Evolutionary conservation across 106 monocot genomes (phyloP).

Genomic region (Alisma plantagoaquatica): DNA sequence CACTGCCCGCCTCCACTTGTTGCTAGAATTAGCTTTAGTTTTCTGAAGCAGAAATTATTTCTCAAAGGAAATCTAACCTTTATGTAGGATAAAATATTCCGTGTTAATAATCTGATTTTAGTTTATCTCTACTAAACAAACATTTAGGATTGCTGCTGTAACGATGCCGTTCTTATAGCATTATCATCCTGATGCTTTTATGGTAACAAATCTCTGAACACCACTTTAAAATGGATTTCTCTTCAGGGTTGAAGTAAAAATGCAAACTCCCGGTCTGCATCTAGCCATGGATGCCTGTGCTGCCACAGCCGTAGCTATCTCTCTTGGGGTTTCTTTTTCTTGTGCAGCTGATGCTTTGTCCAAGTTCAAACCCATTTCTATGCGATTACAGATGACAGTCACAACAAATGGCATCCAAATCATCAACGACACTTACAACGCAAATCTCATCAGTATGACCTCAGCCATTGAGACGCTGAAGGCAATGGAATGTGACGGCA

Average conservation of each 20-base stretch:
- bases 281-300: conserved; percentile 25
- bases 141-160: too few relatives aligned
- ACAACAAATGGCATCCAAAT: conserved; percentile 14
- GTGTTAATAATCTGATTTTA: too few relatives aligned
- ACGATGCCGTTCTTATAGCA: too few relatives aligned
- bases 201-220: too few relatives aligned
- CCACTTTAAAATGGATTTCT: too few relatives aligned
- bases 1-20: too few relatives aligned
- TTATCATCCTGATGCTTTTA: too few relatives aligned
- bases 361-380: conserved; percentile 20
- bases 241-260: conserved; percentile 25
- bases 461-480: conserved; percentile 19
- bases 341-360: conserved; percentile 18
- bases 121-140: too few relatives aligned
- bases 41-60: too few relatives aligned
- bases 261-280: conserved; percentile 29
- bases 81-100: too few relatives aligned
- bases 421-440: conserved; percentile 31
- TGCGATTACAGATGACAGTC: conserved; percentile 21
- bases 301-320: conserved; percentile 21
- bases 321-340: conserved; percentile 23
- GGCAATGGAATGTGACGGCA: conserved; percentile 20
- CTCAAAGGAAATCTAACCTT: too few relatives aligned
- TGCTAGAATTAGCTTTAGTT: too few relatives aligned
- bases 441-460: conserved; percentile 19